These are phyloP conservation scores for Trypanosoma vivax DNA, from an alignment of 208 protist genomes.

Conservation along the genomic window DNA sequence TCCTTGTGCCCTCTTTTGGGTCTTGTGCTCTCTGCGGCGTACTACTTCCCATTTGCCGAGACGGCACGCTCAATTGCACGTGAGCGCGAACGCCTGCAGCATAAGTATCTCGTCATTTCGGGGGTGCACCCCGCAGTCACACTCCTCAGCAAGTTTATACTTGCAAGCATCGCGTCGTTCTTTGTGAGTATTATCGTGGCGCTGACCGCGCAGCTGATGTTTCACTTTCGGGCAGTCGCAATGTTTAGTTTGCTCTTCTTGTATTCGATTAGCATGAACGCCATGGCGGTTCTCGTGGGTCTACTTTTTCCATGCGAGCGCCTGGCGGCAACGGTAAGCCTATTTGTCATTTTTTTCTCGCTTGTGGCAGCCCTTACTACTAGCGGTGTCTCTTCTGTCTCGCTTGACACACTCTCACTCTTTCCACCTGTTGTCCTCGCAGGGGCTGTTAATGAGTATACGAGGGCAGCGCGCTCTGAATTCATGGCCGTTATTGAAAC, in stretches of 20 bases:
- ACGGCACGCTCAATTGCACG: conserved; percentile 15
- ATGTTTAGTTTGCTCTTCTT: conserved; percentile 29
- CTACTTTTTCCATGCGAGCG: conserved; percentile 19
- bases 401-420: conserved; percentile 1
- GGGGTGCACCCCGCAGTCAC: conserved; percentile 16
- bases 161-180: conserved; percentile 7
- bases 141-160: conserved; percentile 15
- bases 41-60: conserved; percentile 21
- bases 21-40: conserved; percentile 19
- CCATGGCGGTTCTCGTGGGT: conserved; percentile 20
- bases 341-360: conserved; percentile 23
- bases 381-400: background rate
- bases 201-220: background rate
- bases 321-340: conserved; percentile 4
- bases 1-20: conserved; percentile 8
- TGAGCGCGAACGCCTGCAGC: conserved; percentile 17
- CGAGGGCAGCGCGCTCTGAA: background rate
- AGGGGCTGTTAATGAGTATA: conserved; percentile 4
- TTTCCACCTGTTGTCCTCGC: conserved; percentile 12
- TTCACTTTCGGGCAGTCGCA: too few species aligned
- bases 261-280: conserved; percentile 23
- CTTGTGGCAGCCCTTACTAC: conserved; percentile 12
- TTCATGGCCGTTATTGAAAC: background rate
- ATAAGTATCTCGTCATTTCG: conserved; percentile 28
- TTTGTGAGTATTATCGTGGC: conserved; percentile 16